phyloP scores from a whole-genome alignment of 2,329 filamentous ascomycete genomes.

The Chrysosporium keratinophilum region DNA sequence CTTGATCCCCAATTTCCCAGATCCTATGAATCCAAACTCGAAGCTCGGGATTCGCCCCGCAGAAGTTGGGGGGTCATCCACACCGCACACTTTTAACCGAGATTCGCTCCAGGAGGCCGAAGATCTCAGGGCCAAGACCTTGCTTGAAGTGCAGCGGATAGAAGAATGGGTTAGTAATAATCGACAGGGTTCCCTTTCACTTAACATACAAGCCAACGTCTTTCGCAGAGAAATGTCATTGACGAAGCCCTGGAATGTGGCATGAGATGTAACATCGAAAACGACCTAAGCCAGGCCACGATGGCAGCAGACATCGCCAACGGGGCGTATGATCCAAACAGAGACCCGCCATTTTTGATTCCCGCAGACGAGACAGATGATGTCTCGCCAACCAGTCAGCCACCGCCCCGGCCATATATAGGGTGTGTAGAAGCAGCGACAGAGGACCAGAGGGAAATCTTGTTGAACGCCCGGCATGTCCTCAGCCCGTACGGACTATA shows the following conservation, averaged over 20 bases:
- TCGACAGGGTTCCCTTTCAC: background rate
- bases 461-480: background rate
- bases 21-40: too few relatives aligned
- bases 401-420: background rate
- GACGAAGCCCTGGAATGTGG: background rate
- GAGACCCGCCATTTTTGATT: background rate
- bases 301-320: background rate
- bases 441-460: background rate
- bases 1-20: too few relatives aligned
- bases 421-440: background rate
- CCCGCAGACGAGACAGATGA: background rate
- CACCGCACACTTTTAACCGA: too few relatives aligned
- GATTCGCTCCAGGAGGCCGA: background rate
- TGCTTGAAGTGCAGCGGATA: background rate
- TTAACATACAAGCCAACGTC: background rate
- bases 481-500: constrained; percentile 14
- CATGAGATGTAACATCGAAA: background rate
- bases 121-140: background rate
- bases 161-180: background rate
- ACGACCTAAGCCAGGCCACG: background rate
- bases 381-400: background rate
- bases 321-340: background rate
- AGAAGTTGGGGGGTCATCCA: too few relatives aligned
- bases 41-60: too few relatives aligned
- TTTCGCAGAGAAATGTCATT: background rate